Conservation (phyloP, 2,329 filamentous ascomycete species). For the Neoscytalidium dimidiatum region DNA sequence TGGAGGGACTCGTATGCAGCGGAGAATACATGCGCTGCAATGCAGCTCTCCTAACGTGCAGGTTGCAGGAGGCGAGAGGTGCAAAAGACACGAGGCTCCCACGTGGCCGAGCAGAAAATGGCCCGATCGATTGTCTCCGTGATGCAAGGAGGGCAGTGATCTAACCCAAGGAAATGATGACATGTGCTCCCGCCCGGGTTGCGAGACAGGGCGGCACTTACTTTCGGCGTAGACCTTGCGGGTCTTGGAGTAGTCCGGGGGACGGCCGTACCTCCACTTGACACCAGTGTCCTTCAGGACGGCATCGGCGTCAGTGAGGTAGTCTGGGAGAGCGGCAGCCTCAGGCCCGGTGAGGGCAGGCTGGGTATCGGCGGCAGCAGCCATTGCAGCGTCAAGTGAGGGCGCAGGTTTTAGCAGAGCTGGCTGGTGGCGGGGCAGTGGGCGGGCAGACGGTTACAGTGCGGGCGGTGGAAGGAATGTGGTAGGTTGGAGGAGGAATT, state of each 20-base stretch:
- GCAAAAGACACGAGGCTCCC: slow-evolving; percentile 16
- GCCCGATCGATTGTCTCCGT: slow-evolving; percentile 3
- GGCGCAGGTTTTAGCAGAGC: not conserved
- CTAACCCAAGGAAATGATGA: slow-evolving; percentile 4
- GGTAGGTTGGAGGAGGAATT: not conserved
- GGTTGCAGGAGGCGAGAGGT: slow-evolving; percentile 11
- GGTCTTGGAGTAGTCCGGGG: slow-evolving; percentile 67
- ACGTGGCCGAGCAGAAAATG: slow-evolving; percentile 9
- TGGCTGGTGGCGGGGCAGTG: not conserved
- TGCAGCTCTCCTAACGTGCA: slow-evolving; percentile 16
- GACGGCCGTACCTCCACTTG: slow-evolving; percentile 61
- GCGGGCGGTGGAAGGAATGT: not conserved
- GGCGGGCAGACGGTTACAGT: not conserved
- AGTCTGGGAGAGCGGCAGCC: slow-evolving; percentile 54
- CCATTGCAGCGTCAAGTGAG: slow-evolving; percentile 4
- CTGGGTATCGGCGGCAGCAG: slow-evolving; percentile 1
- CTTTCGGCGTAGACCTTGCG: slow-evolving; percentile 61
- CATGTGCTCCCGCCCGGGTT: slow-evolving; percentile 12
- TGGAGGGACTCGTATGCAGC: slow-evolving; percentile 7
- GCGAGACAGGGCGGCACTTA: slow-evolving; percentile 38
- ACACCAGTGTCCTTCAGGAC: slow-evolving; percentile 56
- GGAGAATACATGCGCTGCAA: slow-evolving; percentile 13
- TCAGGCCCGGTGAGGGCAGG: slow-evolving; percentile 30
- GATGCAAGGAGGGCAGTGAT: slow-evolving; percentile 6
- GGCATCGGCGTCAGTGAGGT: slow-evolving; percentile 60